Conservation (phyloP, 2,329 filamentous ascomycete species). For the Beauveria asiatica region DNA sequence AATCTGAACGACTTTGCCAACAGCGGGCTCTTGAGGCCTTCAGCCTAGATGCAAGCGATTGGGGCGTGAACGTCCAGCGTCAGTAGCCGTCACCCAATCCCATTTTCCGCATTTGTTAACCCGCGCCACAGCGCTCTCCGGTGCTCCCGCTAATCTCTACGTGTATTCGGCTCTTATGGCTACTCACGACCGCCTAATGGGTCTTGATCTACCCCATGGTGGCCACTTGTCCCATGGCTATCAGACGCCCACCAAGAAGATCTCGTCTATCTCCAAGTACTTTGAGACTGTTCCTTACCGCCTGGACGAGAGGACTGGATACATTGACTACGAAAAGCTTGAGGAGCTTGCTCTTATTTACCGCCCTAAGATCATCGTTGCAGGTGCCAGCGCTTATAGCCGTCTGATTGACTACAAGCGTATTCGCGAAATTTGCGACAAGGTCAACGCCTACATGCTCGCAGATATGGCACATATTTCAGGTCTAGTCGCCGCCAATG, state of each 20-base stretch:
- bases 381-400: slow-evolving; percentile 92
- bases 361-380: slow-evolving; percentile 90
- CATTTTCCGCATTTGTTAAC: slow-evolving; percentile 1
- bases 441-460: slow-evolving; percentile 84
- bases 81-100: slow-evolving; percentile 23
- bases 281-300: slow-evolving; percentile 97
- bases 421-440: slow-evolving; percentile 85
- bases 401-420: slow-evolving; percentile 90
- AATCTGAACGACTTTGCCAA: slow-evolving; percentile 83
- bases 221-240: slow-evolving; percentile 96
- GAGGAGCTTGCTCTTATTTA: slow-evolving; percentile 83
- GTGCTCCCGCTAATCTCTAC: slow-evolving; percentile 69
- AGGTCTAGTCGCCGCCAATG: slow-evolving; percentile 83
- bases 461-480: slow-evolving; percentile 98
- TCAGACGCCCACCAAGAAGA: slow-evolving; percentile 88
- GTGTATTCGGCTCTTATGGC: slow-evolving; percentile 92
- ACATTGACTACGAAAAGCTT: slow-evolving; percentile 91
- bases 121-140: slow-evolving; percentile 59
- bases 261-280: slow-evolving; percentile 97
- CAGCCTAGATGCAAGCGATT: slow-evolving; percentile 72
- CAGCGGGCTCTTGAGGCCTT: slow-evolving; percentile 83
- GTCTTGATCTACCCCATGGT: slow-evolving; percentile 90
- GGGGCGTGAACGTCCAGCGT: slow-evolving; percentile 96
- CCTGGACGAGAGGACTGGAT: slow-evolving; percentile 78
- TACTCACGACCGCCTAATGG: slow-evolving; percentile 93